Evolutionary conservation across 345 rosid genomes (phyloP).

Genomic region (Triadica sebifera): DNA sequence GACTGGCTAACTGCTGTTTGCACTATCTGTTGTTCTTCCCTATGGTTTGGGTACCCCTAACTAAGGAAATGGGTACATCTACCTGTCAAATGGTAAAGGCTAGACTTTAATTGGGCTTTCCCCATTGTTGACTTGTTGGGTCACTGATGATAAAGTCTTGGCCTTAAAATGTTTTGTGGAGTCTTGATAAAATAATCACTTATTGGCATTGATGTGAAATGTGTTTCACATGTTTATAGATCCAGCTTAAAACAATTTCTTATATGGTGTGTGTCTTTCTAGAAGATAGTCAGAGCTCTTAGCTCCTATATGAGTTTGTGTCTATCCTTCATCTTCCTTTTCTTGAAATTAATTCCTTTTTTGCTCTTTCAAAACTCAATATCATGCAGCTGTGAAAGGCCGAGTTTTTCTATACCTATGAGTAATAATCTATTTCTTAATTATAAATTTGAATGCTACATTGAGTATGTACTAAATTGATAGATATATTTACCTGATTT

Average conservation of each 20-base stretch:
- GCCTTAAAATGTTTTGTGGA: not conserved
- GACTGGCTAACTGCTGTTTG: not conserved
- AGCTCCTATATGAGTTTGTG: not conserved
- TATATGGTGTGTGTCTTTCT: not conserved
- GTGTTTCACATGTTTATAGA: conserved; percentile 1
- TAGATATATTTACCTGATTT: not conserved
- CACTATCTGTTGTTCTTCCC: conserved; percentile 20
- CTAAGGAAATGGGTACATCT: not conserved
- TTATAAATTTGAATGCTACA: not conserved
- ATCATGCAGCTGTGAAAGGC: not conserved
- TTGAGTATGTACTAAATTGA: not conserved
- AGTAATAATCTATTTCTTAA: not conserved
- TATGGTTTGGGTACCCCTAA: not conserved
- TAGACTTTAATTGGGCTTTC: not conserved
- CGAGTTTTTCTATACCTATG: not conserved
- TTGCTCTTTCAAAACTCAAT: not conserved
- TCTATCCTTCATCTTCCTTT: not conserved
- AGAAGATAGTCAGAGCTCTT: not conserved
- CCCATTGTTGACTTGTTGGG: not conserved
- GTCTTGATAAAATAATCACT: not conserved
- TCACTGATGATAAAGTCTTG: not conserved
- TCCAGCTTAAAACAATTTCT: not conserved
- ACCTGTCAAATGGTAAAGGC: conserved; percentile 12
- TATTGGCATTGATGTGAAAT: not conserved
- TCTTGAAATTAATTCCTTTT: not conserved